Evolutionary conservation across 2,329 filamentous ascomycete genomes (phyloP).

Genomic region (Geosmithia flava): DNA sequence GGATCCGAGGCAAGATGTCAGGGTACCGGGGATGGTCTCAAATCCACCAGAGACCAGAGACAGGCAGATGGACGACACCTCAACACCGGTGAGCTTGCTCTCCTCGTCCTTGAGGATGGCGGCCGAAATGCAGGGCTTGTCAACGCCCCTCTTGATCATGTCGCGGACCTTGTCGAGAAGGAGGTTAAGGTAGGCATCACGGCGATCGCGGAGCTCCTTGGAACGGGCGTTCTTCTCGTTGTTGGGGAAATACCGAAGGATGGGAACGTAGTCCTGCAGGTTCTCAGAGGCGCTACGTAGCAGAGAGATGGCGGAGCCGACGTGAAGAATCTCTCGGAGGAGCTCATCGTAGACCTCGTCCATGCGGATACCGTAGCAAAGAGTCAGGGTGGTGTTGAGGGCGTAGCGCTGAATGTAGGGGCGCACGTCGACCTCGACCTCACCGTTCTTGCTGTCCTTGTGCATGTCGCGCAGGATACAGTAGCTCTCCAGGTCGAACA

Average conservation of each 20-base stretch:
- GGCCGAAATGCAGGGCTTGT: constrained; percentile 40
- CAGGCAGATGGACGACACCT: constrained; percentile 39
- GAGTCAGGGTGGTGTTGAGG: constrained; percentile 62
- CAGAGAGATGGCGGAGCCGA: constrained; percentile 36
- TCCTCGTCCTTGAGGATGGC: constrained; percentile 42
- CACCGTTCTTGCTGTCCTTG: constrained; percentile 48
- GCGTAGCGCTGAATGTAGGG: constrained; percentile 66
- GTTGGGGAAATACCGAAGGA: constrained; percentile 34
- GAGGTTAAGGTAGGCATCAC: constrained; percentile 35
- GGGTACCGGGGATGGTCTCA: constrained; percentile 26
- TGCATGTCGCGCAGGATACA: constrained; percentile 62
- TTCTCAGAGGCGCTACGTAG: constrained; percentile 38
- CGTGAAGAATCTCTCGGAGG: constrained; percentile 37
- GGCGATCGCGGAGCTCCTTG: constrained; percentile 30
- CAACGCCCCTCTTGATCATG: constrained; percentile 36
- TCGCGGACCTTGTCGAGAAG: constrained; percentile 35
- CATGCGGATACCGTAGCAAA: constrained; percentile 68
- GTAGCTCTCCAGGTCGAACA: constrained; percentile 65
- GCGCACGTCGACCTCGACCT: constrained; percentile 54
- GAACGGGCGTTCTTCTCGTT: constrained; percentile 34
- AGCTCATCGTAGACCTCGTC: constrained; percentile 37
- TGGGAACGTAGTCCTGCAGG: constrained; percentile 38
- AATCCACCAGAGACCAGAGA: constrained; percentile 40
- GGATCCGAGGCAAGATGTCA: constrained; percentile 38
- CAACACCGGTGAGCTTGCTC: constrained; percentile 36